Evolutionary conservation across 1,139 yeast genomes (phyloP), one percentile per base, ranked within the genome.

Genomic region (Zygosaccharomyces sapae): DNA sequence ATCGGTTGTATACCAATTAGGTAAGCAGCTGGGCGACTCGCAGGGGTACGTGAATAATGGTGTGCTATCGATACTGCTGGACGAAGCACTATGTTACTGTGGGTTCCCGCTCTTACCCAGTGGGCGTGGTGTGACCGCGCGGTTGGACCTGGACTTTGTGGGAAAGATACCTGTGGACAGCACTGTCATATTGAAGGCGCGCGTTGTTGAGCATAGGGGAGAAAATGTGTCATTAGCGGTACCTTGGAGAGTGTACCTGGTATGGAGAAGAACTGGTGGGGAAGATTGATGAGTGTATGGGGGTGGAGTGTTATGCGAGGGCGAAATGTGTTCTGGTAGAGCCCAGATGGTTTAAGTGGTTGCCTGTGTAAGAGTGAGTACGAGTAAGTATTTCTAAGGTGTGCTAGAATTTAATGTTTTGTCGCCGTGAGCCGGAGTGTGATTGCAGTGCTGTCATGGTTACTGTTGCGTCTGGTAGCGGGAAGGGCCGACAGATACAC

Each of bases 101-200:
- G 97, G 96, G 16, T 92, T 89, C 62, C 81, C 90, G 4, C 69
- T 75, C 29, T 71, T 92, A n/a, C 97, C 98, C 1, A 80, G 83
- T 47, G 78, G 80, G 48, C 74, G 83, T 46, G 97, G 97, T n/a
- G 96, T 92, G 16, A 92, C 98, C 1, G 98, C 96, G 0, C 75
- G 76, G 43, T 70, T 92, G 38, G 70, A 77, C 12, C 73, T 92
- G 13, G 74, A 85, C 51, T 92, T 86, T 64, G 61, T 72, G 42
- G 75, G 78, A 29, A 94, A 87, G 52, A 73, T 77, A 1, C 80
- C 80, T 1, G 85, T 92, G 0, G 77, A 80, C 49, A 73, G 84
- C 16, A 78, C 84, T 4, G 78, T 89, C 7, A 73, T 86, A 27
- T 69, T 92, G 45, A 73, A 74, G 46, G 96, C 95, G 0, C 72